These are phyloP conservation scores for Scedosporium aurantiacum DNA, from an alignment of 2,329 filamentous ascomycete genomes.

Conservation along the genomic window DNA sequence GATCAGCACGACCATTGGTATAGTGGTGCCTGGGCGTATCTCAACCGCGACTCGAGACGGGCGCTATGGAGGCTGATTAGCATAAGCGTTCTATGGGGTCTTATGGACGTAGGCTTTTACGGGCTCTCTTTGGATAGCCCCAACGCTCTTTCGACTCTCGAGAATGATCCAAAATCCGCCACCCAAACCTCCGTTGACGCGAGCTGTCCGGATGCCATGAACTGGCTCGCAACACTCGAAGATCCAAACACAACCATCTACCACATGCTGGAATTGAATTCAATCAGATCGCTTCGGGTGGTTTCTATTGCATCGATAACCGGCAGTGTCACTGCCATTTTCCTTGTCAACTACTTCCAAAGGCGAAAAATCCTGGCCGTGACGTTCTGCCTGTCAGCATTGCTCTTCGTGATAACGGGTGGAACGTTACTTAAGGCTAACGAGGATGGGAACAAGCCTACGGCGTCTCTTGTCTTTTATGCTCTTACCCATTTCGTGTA, in stretches of 20 bases:
- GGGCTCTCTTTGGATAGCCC: conserved; percentile 37
- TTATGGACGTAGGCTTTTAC: conserved; percentile 45
- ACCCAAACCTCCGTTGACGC: neutral
- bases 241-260: conserved; percentile 9
- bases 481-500: conserved; percentile 16
- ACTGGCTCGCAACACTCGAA: conserved; percentile 8
- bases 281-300: conserved; percentile 8
- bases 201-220: conserved; percentile 9
- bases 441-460: neutral
- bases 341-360: conserved; percentile 10
- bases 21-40: conserved; percentile 8
- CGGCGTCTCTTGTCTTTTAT: conserved; percentile 10
- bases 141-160: conserved; percentile 13
- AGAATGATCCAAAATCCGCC: neutral
- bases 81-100: conserved; percentile 38
- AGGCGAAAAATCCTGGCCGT: conserved; percentile 9
- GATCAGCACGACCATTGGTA: conserved; percentile 6
- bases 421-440: conserved; percentile 7
- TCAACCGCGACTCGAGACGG: conserved; percentile 9
- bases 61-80: conserved; percentile 25
- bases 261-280: conserved; percentile 10
- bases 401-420: conserved; percentile 13
- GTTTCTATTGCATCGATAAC: conserved; percentile 10
- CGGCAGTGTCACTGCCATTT: conserved; percentile 11
- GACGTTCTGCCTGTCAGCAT: conserved; percentile 9